Base-by-base conservation (phyloP, 805 yeast species). In the Zygosaccharomyces gambellarensis region DNA sequence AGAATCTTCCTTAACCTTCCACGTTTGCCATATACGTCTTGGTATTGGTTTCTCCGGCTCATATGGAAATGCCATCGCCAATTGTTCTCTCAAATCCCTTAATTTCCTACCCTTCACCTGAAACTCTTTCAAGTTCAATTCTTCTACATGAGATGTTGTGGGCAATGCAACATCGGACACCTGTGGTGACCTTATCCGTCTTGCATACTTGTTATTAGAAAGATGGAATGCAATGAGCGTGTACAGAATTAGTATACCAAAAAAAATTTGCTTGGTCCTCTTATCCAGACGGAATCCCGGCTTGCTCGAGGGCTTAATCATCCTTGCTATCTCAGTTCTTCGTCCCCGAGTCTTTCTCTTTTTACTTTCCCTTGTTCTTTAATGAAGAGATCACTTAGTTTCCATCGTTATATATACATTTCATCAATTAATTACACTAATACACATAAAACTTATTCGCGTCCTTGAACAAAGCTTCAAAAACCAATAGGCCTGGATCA, bases 21-120 rank as follows among this genome's bases (percentile, higher is more conserved):
- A 92, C 1, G 96, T 83, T 69, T 92, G 98, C 96, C 97, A 92
- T 36, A 92, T 81, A 56, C 79, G 79, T 19, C 83, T 85, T 0
- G 97, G 95, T 50, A 90, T 79, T 28, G 79, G 79, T 29, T 76
- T 71, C 4, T 70, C 51, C 1, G 82, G 71, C 52, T 85, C 84
- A 68, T 90, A 92, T 0, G 97, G 96, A 63, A 80, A 87, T 57
- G 84, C 78, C 62, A 68, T 81, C 17, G 84, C 75, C 53, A 90
- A 73, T 62, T 86, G 88, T 29, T 57, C 54, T 31, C 71, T 59
- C 30, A 68, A 43, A 46, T 63, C 59, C 36, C 4, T 46, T 25
- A 40, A 31, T 3, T 42, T 29, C 8, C 42, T 48, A n/a, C 31
- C 39, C 8, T 36, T 40, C 10, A 51, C 38, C n/a, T 29, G 17